Evolutionary conservation across 139 green algal species (phyloP).

Genomic region (Desmodesmus armatus): DNA sequence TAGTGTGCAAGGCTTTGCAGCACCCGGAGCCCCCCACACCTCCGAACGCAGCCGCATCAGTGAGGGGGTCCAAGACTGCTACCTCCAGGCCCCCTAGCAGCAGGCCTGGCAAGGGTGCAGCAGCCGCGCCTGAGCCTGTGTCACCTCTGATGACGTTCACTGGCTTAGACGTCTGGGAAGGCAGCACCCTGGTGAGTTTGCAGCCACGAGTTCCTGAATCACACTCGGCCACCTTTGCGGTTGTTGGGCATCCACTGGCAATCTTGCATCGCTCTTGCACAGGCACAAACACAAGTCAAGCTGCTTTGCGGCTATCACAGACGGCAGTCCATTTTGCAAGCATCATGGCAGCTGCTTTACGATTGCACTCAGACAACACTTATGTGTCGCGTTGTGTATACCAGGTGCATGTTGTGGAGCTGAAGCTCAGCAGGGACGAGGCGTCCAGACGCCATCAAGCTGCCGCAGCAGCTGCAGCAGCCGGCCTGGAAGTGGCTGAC

Average conservation of each 20-base stretch:
- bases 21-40: neutral
- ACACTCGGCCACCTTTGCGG: too few species aligned
- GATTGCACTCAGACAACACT: too few species aligned
- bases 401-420: slow-evolving; percentile 8
- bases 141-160: neutral
- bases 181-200: slow-evolving; percentile 2
- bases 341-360: too few species aligned
- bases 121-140: neutral
- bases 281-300: neutral
- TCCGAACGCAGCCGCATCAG: neutral
- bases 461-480: slow-evolving; percentile 12
- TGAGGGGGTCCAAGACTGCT: neutral
- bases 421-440: slow-evolving; percentile 32
- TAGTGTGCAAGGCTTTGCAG: slow-evolving; percentile 45
- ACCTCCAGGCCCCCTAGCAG: slow-evolving; percentile 19
- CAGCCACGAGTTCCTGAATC: too few species aligned
- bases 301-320: neutral
- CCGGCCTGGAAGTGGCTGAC: neutral
- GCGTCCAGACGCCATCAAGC: neutral
- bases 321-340: too few species aligned
- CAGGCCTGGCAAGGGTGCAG: slow-evolving; percentile 4
- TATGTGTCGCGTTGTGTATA: too few species aligned
- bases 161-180: slow-evolving; percentile 30
- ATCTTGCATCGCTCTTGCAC: too few species aligned
- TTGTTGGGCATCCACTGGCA: neutral